A percentile compares a stretch with the other conserved stretches of the same genome.
Conservation (phyloP, 495 filamentous ascomycete species). For the Daldinia vernicosa region DNA sequence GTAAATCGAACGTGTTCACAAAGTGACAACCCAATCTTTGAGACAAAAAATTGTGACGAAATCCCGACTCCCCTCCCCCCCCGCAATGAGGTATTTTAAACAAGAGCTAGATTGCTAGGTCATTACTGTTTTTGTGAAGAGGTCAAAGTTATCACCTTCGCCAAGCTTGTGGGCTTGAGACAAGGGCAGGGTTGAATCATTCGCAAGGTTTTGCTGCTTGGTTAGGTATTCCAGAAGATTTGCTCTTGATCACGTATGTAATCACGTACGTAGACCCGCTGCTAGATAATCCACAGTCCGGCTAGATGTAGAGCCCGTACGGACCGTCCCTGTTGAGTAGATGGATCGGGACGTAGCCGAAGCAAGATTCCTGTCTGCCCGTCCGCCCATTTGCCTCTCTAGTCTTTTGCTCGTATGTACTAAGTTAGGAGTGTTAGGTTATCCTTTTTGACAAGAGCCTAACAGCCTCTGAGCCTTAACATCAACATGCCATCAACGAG, state of each 20-base stretch:
- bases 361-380: constrained; percentile 25
- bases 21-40: constrained; percentile 14
- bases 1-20: constrained; percentile 12
- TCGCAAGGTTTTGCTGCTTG: constrained; percentile 12
- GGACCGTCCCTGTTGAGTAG: constrained; percentile 21
- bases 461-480: background rate
- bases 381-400: background rate
- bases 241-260: constrained; percentile 12
- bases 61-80: constrained; percentile 26
- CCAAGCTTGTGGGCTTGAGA: constrained; percentile 13
- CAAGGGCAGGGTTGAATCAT: constrained; percentile 14
- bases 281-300: constrained; percentile 5
- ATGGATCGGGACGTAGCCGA: constrained; percentile 36
- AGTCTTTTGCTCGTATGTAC: constrained; percentile 6
- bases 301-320: constrained; percentile 17
- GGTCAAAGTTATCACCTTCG: constrained; percentile 32
- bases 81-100: constrained; percentile 32
- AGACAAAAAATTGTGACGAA: constrained; percentile 26
- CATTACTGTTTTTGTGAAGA: constrained; percentile 16
- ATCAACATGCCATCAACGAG: background rate
- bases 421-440: constrained; percentile 10
- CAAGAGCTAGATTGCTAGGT: background rate
- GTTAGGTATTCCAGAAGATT: background rate
- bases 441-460: background rate
- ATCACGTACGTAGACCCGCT: constrained; percentile 1